Conservation (phyloP, 495 filamentous ascomycete genomes). For the Trypethelium eluteriae region DNA sequence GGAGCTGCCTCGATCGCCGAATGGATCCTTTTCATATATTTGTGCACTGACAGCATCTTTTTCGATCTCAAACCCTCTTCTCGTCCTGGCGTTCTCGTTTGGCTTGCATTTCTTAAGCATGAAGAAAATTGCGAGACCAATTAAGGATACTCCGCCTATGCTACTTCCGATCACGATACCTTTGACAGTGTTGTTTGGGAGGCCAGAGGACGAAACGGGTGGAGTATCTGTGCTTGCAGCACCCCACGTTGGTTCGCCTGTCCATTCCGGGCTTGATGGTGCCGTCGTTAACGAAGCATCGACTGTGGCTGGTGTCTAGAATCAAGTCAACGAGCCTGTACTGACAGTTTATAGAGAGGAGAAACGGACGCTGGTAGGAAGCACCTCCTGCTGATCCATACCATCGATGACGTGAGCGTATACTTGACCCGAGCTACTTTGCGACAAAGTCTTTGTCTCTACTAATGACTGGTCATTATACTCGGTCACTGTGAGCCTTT, state of each 20-base stretch:
- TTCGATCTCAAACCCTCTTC: background rate
- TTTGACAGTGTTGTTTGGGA: background rate
- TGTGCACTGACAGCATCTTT: background rate
- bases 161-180: background rate
- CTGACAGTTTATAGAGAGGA: background rate
- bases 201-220: background rate
- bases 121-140: background rate
- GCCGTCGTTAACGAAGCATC: background rate
- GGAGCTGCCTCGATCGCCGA: background rate
- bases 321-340: background rate
- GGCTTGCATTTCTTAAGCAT: background rate
- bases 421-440: background rate
- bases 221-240: background rate
- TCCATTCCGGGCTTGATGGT: background rate
- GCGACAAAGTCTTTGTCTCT: background rate
- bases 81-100: background rate
- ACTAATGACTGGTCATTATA: background rate
- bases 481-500: constrained; percentile 5
- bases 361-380: background rate
- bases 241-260: background rate
- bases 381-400: background rate
- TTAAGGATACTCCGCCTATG: background rate
- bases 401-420: constrained; percentile 7
- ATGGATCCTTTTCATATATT: constrained; percentile 3
- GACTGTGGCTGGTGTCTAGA: background rate